phyloP scores from a whole-genome alignment of 768 basidiomycete genomes.

The Suillus tomentosus region DNA sequence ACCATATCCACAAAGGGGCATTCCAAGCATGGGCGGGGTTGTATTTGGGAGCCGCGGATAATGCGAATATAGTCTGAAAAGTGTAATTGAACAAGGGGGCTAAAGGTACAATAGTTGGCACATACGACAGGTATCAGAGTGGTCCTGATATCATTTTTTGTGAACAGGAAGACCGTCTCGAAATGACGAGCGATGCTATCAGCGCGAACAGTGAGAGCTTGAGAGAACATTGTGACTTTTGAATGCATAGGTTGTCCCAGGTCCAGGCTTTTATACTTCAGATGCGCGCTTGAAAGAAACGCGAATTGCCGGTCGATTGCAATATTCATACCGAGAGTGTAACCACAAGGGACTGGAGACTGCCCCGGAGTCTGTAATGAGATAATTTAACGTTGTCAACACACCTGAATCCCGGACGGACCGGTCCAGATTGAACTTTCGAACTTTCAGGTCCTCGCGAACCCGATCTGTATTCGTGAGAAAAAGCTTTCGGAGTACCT shows the following conservation, averaged over 20 bases:
- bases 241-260: neutral
- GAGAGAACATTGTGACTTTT: neutral
- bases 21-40: conserved; percentile 20
- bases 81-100: neutral
- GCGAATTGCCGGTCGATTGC: neutral
- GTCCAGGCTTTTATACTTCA: neutral
- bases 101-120: neutral
- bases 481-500: neutral
- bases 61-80: conserved; percentile 34
- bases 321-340: neutral
- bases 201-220: neutral
- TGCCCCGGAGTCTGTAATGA: neutral
- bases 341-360: neutral
- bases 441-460: too few relatives aligned
- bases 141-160: conserved; percentile 22
- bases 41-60: conserved; percentile 25
- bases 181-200: conserved; percentile 16
- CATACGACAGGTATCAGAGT: conserved; percentile 24
- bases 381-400: neutral
- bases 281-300: neutral
- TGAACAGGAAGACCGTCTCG: conserved; percentile 26
- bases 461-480: neutral
- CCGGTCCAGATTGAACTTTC: too few relatives aligned
- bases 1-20: conserved; percentile 42
- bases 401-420: neutral